Evolutionary conservation across 2,329 filamentous ascomycete species (phyloP), one percentile per base, ranked within the genome.

Genomic region (Pseudogymnoascus sp.): DNA sequence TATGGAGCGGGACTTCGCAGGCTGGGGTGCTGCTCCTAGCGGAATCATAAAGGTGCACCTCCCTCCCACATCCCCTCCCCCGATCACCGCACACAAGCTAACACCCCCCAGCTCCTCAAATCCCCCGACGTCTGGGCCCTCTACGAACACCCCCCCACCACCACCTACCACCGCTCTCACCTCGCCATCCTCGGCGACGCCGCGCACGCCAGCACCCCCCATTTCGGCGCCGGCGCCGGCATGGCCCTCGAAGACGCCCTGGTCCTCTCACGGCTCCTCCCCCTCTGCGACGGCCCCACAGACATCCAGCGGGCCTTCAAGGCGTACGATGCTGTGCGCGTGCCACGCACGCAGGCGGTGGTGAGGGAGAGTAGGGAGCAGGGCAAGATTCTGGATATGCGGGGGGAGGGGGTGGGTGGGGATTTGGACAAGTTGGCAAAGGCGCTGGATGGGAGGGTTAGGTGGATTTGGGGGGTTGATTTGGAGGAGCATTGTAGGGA

Each of bases 211-310:
- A 73, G 76, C 0, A 80, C 79, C 0, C 83, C 83, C 0, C 81
- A 84, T 70, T 78, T 82, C 8, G 83, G 83, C 14, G 78, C 82
- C 0, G 83, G 83, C 5, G 83, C 83, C 1, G 81, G 82, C 2
- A 79, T 81, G 68, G 82, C 81, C 12, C 77, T 85, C 62, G 83
- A 85, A 70, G 83, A 85, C 65, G 78, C 77, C 1, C 74, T 82
- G 26, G 70, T 79, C 0, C 74, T 83, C 38, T 73, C 75, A 6
- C 69, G 72, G 6, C 62, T 81, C 3, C 65, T 82, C 14, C 70
- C 67, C 0, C 64, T 19, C 6, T 59, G 50, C 22, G 64, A 66
- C 3, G 61, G 66, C 1, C 24, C 50, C 3, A 12, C 53, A 19
- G 70, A 69, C 41, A 67, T 79, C 1, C 65, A 68, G 31, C 70